Base-by-base conservation (phyloP, 768 basidiomycete genomes). In the Tephrocybe rancida region DNA sequence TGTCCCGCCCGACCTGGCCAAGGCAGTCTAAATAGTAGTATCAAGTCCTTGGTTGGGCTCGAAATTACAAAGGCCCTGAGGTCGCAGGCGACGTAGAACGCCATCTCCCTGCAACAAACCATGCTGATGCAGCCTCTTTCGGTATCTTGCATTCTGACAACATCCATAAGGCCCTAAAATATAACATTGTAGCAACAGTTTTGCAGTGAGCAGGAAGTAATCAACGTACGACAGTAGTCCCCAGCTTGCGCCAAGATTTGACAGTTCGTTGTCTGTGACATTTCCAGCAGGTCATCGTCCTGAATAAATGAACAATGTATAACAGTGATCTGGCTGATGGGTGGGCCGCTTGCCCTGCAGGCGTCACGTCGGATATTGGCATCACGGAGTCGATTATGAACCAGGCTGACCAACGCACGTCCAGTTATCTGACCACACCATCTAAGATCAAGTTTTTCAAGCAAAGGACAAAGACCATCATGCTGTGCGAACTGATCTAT, bases 391-490 rank as follows among this genome's bases (percentile, higher is more conserved):
- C 83, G 73, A 50, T 72, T 76, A 45, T 59, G 64, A 39, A 82
- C 82, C 14, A 86, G 66, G 27, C 75, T 67, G 34, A 81, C 83
- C 34, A 86, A 67, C 19, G 78, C 77, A 1, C 61, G 65, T 18
- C 84, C 83, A 25, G 73, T 75, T 5, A 87, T 62, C 50, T 82
- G 76, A 10, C 77, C 73, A 59, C 84, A 86, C 84, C 82, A 86
- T 24, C 82, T 76, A 44, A 86, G 64, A 62, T 86, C 82, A 46
- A 87, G 63, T 43, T 69, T 68, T 38, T 64, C 62, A 38, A 86
- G 76, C 48, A 61, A 65, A 22, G 78, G 83, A 54, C 82, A 86
- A 13, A 74, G 59, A 11, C 73, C 75, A 5, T 50, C 59, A 13
- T n/a, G 35, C 13, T 71, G 70, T 2, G 75, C 76, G 38, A 67